Evolutionary conservation across 345 rosid genomes (phyloP).

Genomic region (Excoecaria agallocha): DNA sequence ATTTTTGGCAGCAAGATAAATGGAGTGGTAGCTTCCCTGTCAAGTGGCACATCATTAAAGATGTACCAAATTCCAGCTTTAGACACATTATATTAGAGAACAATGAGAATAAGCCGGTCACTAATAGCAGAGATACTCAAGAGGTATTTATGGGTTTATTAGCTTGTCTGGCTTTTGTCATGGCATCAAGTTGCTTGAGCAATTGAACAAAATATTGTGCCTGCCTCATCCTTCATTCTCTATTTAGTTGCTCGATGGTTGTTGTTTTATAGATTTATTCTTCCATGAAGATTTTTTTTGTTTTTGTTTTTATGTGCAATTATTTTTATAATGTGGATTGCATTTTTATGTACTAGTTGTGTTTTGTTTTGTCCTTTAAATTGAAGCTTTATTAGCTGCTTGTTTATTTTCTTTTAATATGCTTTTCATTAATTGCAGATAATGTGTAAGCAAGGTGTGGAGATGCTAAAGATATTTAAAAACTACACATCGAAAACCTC

Average conservation of each 20-base stretch:
- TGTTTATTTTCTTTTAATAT: background rate
- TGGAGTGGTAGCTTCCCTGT: constrained; percentile 97
- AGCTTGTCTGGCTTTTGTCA: background rate
- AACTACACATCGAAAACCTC: constrained; percentile 55
- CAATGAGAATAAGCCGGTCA: constrained; percentile 95
- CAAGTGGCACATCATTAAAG: constrained; percentile 92
- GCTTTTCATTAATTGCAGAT: constrained; percentile 45
- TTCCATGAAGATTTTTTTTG: background rate
- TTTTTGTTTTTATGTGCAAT: background rate
- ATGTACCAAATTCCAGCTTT: constrained; percentile 66
- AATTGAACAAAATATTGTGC: background rate
- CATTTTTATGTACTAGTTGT: background rate
- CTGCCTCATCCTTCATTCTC: background rate
- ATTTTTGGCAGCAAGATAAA: constrained; percentile 99
- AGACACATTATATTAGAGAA: constrained; percentile 82
- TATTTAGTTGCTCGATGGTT: background rate
- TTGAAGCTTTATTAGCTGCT: background rate
- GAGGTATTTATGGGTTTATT: constrained; percentile 50
- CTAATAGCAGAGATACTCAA: constrained; percentile 98
- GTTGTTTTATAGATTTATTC: background rate
- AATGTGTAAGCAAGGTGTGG: constrained; percentile 69
- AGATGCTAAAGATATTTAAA: constrained; percentile 77
- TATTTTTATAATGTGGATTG: background rate
- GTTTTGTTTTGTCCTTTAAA: background rate
- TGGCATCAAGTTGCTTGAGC: background rate